These are phyloP conservation scores for Tetrahymena thermophila DNA, from an alignment of 73 alveolate genomes.

Conservation along the genomic window DNA sequence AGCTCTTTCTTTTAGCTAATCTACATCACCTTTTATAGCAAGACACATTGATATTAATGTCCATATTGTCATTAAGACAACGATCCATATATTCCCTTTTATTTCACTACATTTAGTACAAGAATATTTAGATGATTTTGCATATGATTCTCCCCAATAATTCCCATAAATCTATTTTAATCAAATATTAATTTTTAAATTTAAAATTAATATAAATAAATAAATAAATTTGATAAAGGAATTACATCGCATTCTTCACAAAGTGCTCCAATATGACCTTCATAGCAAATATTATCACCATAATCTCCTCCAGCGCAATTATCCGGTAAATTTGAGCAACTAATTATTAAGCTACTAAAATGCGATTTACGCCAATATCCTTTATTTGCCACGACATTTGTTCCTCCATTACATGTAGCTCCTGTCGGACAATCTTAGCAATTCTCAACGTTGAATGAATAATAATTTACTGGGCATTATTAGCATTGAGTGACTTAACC, in stretches of 20 bases:
- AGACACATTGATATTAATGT: constrained; percentile 10
- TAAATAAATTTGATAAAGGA: background rate
- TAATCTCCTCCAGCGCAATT: constrained; percentile 25
- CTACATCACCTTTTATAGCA: background rate
- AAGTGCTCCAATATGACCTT: constrained; percentile 37
- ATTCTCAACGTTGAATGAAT: background rate
- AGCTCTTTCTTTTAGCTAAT: background rate
- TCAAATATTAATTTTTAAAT: background rate
- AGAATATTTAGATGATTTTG: background rate
- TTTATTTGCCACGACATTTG: background rate
- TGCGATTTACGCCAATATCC: constrained; percentile 51
- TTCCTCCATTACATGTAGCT: constrained; percentile 42
- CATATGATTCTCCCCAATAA: background rate
- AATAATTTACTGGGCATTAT: constrained; percentile 4
- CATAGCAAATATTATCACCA: constrained; percentile 15
- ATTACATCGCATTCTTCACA: constrained; percentile 29
- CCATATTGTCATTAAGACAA: constrained; percentile 7
- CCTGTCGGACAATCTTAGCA: constrained; percentile 28
- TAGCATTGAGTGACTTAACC: background rate
- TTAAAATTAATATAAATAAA: too few relatives aligned
- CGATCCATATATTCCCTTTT: background rate
- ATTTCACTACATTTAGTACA: background rate
- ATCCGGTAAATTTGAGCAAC: background rate
- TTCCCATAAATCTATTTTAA: background rate
- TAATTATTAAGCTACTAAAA: constrained; percentile 12